phyloP scores from a whole-genome alignment of 805 yeast genomes.

The Pichia heedii region DNA sequence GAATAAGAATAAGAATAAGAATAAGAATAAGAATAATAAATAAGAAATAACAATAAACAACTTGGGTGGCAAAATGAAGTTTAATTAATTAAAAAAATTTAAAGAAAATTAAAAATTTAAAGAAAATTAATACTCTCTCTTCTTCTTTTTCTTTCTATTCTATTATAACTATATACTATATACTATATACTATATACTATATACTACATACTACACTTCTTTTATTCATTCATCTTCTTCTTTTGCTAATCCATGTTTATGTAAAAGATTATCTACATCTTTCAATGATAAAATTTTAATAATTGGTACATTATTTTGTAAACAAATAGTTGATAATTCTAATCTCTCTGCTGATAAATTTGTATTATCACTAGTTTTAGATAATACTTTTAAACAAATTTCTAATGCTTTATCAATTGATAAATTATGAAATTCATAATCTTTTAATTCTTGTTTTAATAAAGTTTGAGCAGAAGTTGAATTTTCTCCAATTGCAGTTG shows the following conservation, averaged over 20 bases:
- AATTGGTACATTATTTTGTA: slow-evolving; percentile 36
- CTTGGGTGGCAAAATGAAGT: neutral
- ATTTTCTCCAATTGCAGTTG: slow-evolving; percentile 94
- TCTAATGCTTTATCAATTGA: slow-evolving; percentile 68
- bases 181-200: too few relatives aligned
- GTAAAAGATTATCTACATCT: slow-evolving; percentile 67
- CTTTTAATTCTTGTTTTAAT: slow-evolving; percentile 89
- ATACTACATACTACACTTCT: too few relatives aligned
- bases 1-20: too few relatives aligned
- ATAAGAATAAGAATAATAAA: too few relatives aligned
- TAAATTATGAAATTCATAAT: slow-evolving; percentile 37
- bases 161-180: too few relatives aligned
- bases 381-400: slow-evolving; percentile 81
- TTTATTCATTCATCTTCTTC: slow-evolving; percentile 28
- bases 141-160: too few relatives aligned
- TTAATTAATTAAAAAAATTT: too few relatives aligned
- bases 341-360: slow-evolving; percentile 81
- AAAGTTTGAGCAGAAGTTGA: slow-evolving; percentile 93
- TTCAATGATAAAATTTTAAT: slow-evolving; percentile 73
- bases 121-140: too few relatives aligned
- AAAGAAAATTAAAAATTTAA: too few relatives aligned
- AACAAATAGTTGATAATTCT: slow-evolving; percentile 78
- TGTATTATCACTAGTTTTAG: slow-evolving; percentile 89
- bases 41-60: too few relatives aligned
- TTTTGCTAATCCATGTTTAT: neutral